Evolutionary conservation across 1,284 basidiomycete genomes (phyloP).

Genomic region (Cryptococcus sp.): DNA sequence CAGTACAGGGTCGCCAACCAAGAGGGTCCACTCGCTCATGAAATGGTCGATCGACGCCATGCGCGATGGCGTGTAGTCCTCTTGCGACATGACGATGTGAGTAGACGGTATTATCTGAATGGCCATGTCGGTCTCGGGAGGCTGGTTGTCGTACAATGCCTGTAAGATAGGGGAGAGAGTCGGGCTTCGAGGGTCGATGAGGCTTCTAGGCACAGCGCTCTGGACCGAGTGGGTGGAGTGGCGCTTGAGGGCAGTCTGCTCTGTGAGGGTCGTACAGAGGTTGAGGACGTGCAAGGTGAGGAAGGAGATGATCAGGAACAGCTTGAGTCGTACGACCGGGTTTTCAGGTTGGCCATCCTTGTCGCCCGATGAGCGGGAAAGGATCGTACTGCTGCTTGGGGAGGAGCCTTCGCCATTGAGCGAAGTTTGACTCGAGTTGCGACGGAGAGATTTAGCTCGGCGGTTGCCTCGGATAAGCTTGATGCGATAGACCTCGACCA

Average conservation of each 20-base stretch:
- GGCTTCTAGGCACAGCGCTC: constrained; percentile 26
- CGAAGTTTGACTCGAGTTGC: constrained; percentile 27
- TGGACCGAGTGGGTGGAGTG: constrained; percentile 54
- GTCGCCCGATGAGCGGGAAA: constrained; percentile 5
- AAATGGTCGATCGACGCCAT: constrained; percentile 72
- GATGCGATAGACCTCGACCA: constrained; percentile 79
- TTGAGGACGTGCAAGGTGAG: constrained; percentile 87
- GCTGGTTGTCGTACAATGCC: constrained; percentile 59
- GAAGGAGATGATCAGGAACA: constrained; percentile 87
- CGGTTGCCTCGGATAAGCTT: constrained; percentile 59
- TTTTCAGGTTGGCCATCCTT: constrained; percentile 59
- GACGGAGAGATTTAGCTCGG: constrained; percentile 21
- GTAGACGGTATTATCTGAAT: constrained; percentile 73
- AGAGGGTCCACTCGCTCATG: constrained; percentile 90
- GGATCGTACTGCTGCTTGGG: constrained; percentile 11
- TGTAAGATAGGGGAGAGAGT: constrained; percentile 65
- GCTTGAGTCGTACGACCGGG: constrained; percentile 83
- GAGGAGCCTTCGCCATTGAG: constrained; percentile 20
- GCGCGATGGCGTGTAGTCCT: constrained; percentile 36
- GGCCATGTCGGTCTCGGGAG: constrained; percentile 60
- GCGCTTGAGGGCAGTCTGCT: constrained; percentile 65
- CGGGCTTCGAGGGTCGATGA: constrained; percentile 55
- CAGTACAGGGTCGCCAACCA: constrained; percentile 92
- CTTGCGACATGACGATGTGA: constrained; percentile 58
- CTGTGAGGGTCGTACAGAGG: constrained; percentile 87